Conservation (phyloP, 768 basidiomycete genomes). For the Hericium erinaceus region DNA sequence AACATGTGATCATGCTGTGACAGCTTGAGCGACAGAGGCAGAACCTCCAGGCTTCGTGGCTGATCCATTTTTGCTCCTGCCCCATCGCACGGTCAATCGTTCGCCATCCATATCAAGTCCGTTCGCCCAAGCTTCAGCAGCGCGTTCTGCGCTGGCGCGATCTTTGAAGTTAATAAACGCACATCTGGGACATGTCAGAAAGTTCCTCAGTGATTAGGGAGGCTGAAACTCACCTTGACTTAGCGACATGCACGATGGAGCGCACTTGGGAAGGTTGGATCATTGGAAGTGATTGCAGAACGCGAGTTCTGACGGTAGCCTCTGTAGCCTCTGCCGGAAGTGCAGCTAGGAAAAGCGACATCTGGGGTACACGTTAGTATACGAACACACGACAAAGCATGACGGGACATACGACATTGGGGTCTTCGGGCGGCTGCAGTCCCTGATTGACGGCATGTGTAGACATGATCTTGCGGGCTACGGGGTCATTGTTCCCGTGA, state of each 20-base stretch:
- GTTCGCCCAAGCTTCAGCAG: slow-evolving; percentile 84
- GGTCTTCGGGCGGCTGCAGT: slow-evolving; percentile 83
- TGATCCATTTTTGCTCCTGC: slow-evolving; percentile 45
- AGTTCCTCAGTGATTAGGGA: not conserved
- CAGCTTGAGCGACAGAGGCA: no score
- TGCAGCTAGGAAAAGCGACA: slow-evolving; percentile 77
- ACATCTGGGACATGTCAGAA: slow-evolving; percentile 41
- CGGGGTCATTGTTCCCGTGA: slow-evolving; percentile 88
- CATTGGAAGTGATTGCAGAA: slow-evolving; percentile 57
- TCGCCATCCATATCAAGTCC: slow-evolving; percentile 83
- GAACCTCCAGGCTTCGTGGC: no score
- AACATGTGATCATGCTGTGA: no score
- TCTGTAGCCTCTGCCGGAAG: slow-evolving; percentile 67
- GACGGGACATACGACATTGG: slow-evolving; percentile 56
- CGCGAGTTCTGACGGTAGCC: slow-evolving; percentile 60
- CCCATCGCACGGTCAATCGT: slow-evolving; percentile 77
- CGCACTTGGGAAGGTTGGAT: slow-evolving; percentile 59
- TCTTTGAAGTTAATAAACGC: slow-evolving; percentile 94
- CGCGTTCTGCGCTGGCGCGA: slow-evolving; percentile 73
- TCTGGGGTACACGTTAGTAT: slow-evolving; percentile 33
- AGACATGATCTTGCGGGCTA: slow-evolving; percentile 82
- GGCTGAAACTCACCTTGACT: slow-evolving; percentile 45
- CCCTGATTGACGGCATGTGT: slow-evolving; percentile 76
- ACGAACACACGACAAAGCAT: slow-evolving; percentile 1
- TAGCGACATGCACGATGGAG: slow-evolving; percentile 79